Evolutionary conservation across 805 yeast species (phyloP).

Genomic region (Torulaspora franciscae): DNA sequence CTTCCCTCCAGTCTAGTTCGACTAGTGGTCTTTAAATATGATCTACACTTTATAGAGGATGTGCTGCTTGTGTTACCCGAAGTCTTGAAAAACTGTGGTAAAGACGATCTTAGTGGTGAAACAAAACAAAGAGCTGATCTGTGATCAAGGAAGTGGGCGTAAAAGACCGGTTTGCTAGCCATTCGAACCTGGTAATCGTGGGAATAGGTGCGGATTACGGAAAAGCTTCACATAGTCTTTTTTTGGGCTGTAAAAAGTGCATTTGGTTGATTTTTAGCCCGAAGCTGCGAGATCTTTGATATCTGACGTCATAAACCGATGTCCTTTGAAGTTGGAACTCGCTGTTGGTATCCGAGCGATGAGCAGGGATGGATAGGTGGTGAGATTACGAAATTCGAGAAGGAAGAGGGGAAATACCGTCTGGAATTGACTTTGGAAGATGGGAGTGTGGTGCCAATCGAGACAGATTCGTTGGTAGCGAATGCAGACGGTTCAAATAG

Average conservation of each 20-base stretch:
- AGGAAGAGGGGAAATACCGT: constrained; percentile 40
- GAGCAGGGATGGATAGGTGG: constrained; percentile 70
- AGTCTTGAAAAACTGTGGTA: neutral
- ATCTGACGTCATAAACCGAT: constrained; percentile 10
- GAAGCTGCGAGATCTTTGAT: neutral
- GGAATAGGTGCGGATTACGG: neutral
- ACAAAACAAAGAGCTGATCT: constrained; percentile 3
- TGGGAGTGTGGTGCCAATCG: constrained; percentile 45
- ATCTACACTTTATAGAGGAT: neutral
- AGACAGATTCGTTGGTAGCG: constrained; percentile 37
- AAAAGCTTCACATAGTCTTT: neutral
- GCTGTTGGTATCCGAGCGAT: constrained; percentile 74
- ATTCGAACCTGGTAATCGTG: neutral
- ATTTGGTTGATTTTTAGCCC: neutral
- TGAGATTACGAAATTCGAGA: constrained; percentile 46
- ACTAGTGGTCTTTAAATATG: neutral
- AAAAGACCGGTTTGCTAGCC: neutral
- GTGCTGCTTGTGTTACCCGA: neutral
- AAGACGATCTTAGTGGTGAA: neutral
- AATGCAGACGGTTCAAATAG: constrained; percentile 30
- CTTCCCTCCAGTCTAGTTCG: neutral
- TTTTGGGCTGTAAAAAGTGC: neutral
- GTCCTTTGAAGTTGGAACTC: constrained; percentile 53
- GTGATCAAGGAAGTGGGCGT: neutral
- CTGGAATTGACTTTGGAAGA: constrained; percentile 52